These are phyloP conservation scores for Pleurotus tuoliensis DNA, from an alignment of 768 basidiomycete genomes.

Conservation along the genomic window DNA sequence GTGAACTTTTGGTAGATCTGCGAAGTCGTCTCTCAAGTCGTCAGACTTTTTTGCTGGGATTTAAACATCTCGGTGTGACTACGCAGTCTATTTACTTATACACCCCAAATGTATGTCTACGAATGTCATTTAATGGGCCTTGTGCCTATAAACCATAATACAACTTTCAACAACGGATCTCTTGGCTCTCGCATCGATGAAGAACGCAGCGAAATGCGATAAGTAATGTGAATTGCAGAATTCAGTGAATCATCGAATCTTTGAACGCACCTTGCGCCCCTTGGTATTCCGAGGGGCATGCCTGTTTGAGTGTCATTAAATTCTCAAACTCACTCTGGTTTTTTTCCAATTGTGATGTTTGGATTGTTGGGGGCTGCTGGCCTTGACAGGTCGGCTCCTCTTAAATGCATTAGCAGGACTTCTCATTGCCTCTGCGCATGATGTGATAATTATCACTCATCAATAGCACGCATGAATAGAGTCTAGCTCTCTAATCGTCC, in stretches of 20 bases:
- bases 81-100: constrained; percentile 24
- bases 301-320: constrained; percentile 73
- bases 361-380: constrained; percentile 38
- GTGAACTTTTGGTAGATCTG: constrained; percentile 37
- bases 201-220: constrained; percentile 79
- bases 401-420: constrained; percentile 45
- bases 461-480: constrained; percentile 14
- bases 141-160: constrained; percentile 25
- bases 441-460: constrained; percentile 53
- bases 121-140: constrained; percentile 23
- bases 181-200: constrained; percentile 80
- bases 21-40: constrained; percentile 13
- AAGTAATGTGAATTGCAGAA: constrained; percentile 83
- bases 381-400: constrained; percentile 29
- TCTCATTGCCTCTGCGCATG: constrained; percentile 23
- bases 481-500: constrained; percentile 11
- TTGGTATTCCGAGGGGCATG: constrained; percentile 73
- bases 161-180: constrained; percentile 58
- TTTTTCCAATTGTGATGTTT: constrained; percentile 19
- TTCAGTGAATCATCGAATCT: constrained; percentile 82
- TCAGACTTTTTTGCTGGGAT: constrained; percentile 15
- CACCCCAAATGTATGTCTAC: constrained; percentile 18
- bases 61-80: too few species aligned
- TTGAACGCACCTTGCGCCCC: constrained; percentile 79
- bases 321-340: constrained; percentile 38